Evolutionary conservation across 2,329 filamentous ascomycete genomes (phyloP).

Genomic region (Fonsecaea multimorphosa): DNA sequence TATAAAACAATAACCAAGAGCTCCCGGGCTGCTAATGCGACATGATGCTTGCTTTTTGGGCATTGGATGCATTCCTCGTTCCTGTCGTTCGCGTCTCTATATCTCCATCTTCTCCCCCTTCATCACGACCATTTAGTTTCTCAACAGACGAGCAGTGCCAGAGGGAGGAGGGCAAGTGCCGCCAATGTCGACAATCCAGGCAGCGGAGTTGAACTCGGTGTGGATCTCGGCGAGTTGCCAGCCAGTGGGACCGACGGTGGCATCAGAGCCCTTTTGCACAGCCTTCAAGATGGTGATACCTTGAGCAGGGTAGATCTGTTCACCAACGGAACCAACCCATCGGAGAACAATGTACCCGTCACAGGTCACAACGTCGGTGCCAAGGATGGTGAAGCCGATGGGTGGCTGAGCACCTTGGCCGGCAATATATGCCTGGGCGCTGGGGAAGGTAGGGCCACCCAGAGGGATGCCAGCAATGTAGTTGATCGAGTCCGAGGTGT

Average conservation of each 20-base stretch:
- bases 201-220: slow-evolving; percentile 46
- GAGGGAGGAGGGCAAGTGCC: slow-evolving; percentile 30
- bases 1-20: background rate
- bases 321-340: slow-evolving; percentile 42
- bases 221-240: slow-evolving; percentile 45
- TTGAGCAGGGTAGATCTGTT: slow-evolving; percentile 36
- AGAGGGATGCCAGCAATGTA: slow-evolving; percentile 39
- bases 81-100: slow-evolving; percentile 1
- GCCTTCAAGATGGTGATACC: slow-evolving; percentile 44
- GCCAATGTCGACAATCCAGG: slow-evolving; percentile 35
- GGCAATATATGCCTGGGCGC: slow-evolving; percentile 43
- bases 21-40: slow-evolving; percentile 7
- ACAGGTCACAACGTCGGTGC: slow-evolving; percentile 42
- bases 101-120: background rate
- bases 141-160: slow-evolving; percentile 15
- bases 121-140: background rate
- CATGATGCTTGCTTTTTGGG: slow-evolving; percentile 1
- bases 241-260: slow-evolving; percentile 30
- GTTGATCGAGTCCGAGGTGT: slow-evolving; percentile 44
- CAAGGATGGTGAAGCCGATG: slow-evolving; percentile 42
- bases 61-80: slow-evolving; percentile 4
- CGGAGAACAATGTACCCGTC: slow-evolving; percentile 43
- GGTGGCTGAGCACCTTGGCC: slow-evolving; percentile 42
- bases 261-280: slow-evolving; percentile 24
- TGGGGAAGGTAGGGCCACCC: slow-evolving; percentile 44